These are phyloP conservation scores for Davidsoniella neocaledoniae DNA, from an alignment of 2,329 filamentous ascomycete species.

Conservation along the genomic window DNA sequence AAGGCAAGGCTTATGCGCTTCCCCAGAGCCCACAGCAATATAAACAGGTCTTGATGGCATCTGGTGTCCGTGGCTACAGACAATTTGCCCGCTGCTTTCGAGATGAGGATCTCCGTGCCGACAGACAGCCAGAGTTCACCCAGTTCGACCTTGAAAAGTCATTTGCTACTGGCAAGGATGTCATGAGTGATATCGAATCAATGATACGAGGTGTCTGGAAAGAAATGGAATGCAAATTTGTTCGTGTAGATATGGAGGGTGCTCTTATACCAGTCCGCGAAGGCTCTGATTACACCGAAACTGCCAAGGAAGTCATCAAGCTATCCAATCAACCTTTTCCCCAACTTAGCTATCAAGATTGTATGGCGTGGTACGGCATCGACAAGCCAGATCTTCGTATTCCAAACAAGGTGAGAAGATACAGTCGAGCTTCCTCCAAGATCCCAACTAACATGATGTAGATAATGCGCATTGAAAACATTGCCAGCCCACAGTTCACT, in stretches of 20 bases:
- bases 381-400: constrained; percentile 88
- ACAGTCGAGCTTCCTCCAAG: neutral
- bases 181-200: constrained; percentile 40
- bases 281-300: constrained; percentile 7
- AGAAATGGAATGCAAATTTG: constrained; percentile 26
- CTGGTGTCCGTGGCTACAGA: constrained; percentile 66
- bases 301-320: neutral
- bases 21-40: constrained; percentile 97
- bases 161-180: constrained; percentile 55
- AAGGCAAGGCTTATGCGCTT: constrained; percentile 69
- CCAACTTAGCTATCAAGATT: constrained; percentile 53
- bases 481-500: constrained; percentile 47
- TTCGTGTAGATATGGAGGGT: constrained; percentile 18
- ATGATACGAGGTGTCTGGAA: constrained; percentile 40
- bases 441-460: constrained; percentile 20
- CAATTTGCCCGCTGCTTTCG: constrained; percentile 92
- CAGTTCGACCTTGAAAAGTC: constrained; percentile 93
- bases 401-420: constrained; percentile 37
- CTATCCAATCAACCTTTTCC: constrained; percentile 30
- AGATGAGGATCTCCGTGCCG: constrained; percentile 82
- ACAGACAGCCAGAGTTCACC: constrained; percentile 92
- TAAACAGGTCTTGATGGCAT: constrained; percentile 93
- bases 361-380: constrained; percentile 66
- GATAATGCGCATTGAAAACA: constrained; percentile 48
- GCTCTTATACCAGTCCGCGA: constrained; percentile 17